These are phyloP conservation scores for Phallus indusiatus DNA, from an alignment of 768 basidiomycete genomes.

Conservation along the genomic window DNA sequence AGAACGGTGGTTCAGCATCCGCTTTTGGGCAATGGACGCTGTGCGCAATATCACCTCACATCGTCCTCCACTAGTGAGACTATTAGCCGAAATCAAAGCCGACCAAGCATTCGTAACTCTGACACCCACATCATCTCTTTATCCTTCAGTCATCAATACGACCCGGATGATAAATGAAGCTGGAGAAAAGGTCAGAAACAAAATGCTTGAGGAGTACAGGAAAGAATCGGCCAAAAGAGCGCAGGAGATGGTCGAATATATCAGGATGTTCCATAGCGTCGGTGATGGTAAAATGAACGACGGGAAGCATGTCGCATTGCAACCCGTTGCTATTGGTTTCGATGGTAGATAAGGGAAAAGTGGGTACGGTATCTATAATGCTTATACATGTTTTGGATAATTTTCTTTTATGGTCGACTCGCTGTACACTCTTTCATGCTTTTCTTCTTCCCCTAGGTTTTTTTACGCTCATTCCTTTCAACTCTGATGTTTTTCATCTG, in stretches of 20 bases:
- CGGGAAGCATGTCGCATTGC: neutral
- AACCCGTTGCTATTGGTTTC: neutral
- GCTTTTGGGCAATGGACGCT: constrained; percentile 7
- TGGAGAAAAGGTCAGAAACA: neutral
- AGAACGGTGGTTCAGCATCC: constrained; percentile 5
- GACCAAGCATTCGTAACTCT: constrained; percentile 2
- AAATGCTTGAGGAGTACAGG: neutral
- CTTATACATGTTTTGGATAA: too few relatives aligned
- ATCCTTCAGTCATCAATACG: neutral
- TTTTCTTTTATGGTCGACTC: too few relatives aligned
- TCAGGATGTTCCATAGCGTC: neutral
- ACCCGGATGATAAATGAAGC: neutral
- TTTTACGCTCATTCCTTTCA: too few relatives aligned
- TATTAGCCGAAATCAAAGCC: neutral
- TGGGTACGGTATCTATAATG: too few relatives aligned
- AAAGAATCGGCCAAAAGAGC: constrained; percentile 1
- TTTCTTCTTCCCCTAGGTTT: too few relatives aligned
- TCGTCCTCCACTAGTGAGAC: constrained; percentile 1
- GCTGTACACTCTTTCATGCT: too few relatives aligned
- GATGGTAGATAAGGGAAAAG: neutral
- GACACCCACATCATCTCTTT: neutral
- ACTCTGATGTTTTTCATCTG: too few relatives aligned
- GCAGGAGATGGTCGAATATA: constrained; percentile 1
- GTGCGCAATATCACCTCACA: constrained; percentile 2
- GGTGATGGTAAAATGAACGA: neutral